Base-by-base conservation (phyloP, 768 basidiomycete genomes). In the Termitomyces sp. region DNA sequence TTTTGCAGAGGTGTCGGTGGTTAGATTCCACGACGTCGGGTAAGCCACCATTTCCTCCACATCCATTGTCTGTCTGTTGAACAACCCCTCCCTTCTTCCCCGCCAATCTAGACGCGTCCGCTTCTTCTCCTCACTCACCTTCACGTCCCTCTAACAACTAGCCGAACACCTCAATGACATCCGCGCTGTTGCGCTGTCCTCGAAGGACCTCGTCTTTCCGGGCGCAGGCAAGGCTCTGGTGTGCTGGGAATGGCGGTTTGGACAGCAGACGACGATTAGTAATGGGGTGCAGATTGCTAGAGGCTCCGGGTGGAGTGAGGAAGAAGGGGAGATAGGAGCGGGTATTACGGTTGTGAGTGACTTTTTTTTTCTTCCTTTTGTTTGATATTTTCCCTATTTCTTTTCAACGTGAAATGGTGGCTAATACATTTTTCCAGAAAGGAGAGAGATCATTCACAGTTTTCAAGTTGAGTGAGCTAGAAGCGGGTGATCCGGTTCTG, bases 191-290 rank as follows among this genome's bases (percentile, higher is more conserved):
- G 91, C 92, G 0, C 79, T 96, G 28, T 91, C 90, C 2, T 86
- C 87, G 2, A 86, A 85, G 66, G 90, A 91, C 62, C 84, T 94
- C 16, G 92, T 95, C 30, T 92, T 90, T 1, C 93, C 94, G 0
- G 90, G 86, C n/a, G 79, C 78, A 5, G 80, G 81, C 57, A 82
- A 82, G 77, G 93, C 71, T 68, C 87, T 67, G 74, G 92, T 95
- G 14, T 91, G 89, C 64, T 94, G 90, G 91, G 90, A 93, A 70
- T 92, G 90, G 91, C 82, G 92, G n/a, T 95, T 94, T 63, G 94
- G 93, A 1, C 94, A 96, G 68, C 92, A 94, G 73, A 95, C 92
- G 10, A 95, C 92, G 7, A 83, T 93, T 62, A 93, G 91, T 65
- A 90, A 94, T 53, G 94, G 93, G 10, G 90, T 96, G 30, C 92